These are phyloP conservation scores for Ambrosia artemisiifolia DNA, from an alignment of 129 eudicot genomes.

Conservation along the genomic window DNA sequence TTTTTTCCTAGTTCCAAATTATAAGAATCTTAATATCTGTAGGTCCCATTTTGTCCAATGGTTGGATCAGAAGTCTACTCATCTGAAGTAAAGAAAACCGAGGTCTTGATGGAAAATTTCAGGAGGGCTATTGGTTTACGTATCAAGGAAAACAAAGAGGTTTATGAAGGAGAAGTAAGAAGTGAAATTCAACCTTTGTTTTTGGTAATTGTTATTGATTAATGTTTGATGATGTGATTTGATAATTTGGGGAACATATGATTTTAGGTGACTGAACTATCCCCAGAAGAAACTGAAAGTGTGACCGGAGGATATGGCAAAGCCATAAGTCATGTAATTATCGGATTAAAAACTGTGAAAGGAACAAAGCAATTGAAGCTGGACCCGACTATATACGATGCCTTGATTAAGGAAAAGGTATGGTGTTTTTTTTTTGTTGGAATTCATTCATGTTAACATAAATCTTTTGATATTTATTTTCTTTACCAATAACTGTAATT, in stretches of 20 bases:
- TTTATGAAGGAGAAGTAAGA: slow-evolving; percentile 97
- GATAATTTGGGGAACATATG: not conserved
- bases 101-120: slow-evolving; percentile 93
- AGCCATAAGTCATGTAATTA: slow-evolving; percentile 91
- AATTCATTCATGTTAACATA: not conserved
- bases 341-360: slow-evolving; percentile 91
- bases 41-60: slow-evolving; percentile 99
- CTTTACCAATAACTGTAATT: not conserved
- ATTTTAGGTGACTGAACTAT: slow-evolving; percentile 87
- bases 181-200: not conserved
- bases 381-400: slow-evolving; percentile 96
- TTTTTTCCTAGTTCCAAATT: not conserved
- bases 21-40: not conserved
- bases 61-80: slow-evolving; percentile 99
- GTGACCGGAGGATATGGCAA: slow-evolving; percentile 97
- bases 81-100: slow-evolving; percentile 97
- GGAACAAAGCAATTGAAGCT: slow-evolving; percentile 97
- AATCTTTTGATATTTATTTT: not conserved
- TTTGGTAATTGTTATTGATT: not conserved
- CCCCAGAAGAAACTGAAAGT: slow-evolving; percentile 97
- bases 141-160: slow-evolving; percentile 95
- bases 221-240: not conserved
- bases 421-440: not conserved
- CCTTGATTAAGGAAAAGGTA: slow-evolving; percentile 94
- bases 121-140: slow-evolving; percentile 98